Conservation (phyloP, 208 protist genomes). For the Crithidia sp. region DNA sequence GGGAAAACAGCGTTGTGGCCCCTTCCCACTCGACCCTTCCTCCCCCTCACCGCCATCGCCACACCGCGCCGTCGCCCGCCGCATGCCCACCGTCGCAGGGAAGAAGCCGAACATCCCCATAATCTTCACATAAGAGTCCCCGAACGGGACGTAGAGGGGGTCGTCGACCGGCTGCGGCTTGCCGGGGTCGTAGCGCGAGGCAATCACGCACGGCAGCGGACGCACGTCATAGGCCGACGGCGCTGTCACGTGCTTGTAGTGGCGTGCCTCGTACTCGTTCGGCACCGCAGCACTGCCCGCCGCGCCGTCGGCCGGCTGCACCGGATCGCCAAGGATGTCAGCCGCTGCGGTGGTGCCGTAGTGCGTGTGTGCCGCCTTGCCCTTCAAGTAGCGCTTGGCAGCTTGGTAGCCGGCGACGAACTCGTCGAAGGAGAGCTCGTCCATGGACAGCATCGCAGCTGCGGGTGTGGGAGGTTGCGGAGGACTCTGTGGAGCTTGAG, state of each 20-base stretch:
- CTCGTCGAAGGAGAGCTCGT: slow-evolving; percentile 38
- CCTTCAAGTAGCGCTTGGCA: slow-evolving; percentile 58
- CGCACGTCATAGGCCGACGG: slow-evolving; percentile 69
- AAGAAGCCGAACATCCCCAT: slow-evolving; percentile 87
- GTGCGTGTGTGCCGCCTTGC: slow-evolving; percentile 51
- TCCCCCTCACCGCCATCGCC: slow-evolving; percentile 1
- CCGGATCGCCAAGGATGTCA: not conserved
- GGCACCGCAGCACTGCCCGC: not conserved
- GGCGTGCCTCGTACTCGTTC: slow-evolving; percentile 10
- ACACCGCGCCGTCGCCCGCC: slow-evolving; percentile 1
- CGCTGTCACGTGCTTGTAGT: slow-evolving; percentile 54
- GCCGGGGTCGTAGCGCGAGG: slow-evolving; percentile 55
- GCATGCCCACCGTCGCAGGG: slow-evolving; percentile 51
- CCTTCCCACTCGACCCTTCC: not conserved
- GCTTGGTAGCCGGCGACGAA: slow-evolving; percentile 61
- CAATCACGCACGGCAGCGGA: slow-evolving; percentile 78
- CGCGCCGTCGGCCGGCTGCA: not conserved
- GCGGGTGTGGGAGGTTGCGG: not conserved
- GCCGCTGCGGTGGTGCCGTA: slow-evolving; percentile 16
- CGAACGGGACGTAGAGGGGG: slow-evolving; percentile 59
- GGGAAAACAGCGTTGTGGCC: slow-evolving; percentile 21
- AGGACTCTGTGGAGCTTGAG: too few relatives aligned
- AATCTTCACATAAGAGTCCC: slow-evolving; percentile 64
- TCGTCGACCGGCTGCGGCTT: slow-evolving; percentile 51
- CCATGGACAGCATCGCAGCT: slow-evolving; percentile 13